Evolutionary conservation across 495 filamentous ascomycete species (phyloP), one percentile per base, ranked within the genome.

Genomic region (Pyronema omphalodes): DNA sequence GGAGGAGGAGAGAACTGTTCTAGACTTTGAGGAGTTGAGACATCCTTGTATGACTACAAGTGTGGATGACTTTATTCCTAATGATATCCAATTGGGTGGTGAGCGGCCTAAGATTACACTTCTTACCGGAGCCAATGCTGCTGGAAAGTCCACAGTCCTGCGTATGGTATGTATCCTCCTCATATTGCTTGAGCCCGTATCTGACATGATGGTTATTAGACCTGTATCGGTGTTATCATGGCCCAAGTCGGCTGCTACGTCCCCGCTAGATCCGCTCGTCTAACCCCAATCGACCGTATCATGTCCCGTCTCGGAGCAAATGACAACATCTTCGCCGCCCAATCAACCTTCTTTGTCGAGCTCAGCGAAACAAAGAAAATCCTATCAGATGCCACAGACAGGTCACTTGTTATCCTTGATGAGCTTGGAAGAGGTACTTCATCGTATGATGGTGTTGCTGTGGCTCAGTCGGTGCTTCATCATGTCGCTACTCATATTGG

Each of bases 301-400:
- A 99, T 99, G 93, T 94, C 88, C 5, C 87, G 93, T 18, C 83
- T 99, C 0, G 93, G 93, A 11, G 93, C 93, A 46, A 94, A 96
- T 64, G 91, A 99, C 75, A 94, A 95, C 69, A 96, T 99, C 66
- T 95, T 99, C 64, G 93, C 89, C 18, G 86, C 89, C 3, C 93
- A 99, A 69, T 88, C 82, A 19, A 99, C 91, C 34, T 99, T 99
- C 76, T 95, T 99, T 66, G 89, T 99, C 46, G 91, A 99, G 67
- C 74, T 99, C 7, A 84, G 88, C 3, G 93, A 99, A 63, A 99
- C 91, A 7, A 94, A 95, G 71, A 96, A 96, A 73, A 99, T 99
- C 51, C 79, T 99, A 3, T 78, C 84, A 1, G 91, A 99, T 70
- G 91, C 91, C 12, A 95, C 91, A 0, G 84, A 88, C 0, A 84